A percentile compares a stretch with the other conserved stretches of the same genome.
These are phyloP conservation scores for Euphrasia confusa DNA, from an alignment of 257 asterid genomes.

Conservation along the genomic window DNA sequence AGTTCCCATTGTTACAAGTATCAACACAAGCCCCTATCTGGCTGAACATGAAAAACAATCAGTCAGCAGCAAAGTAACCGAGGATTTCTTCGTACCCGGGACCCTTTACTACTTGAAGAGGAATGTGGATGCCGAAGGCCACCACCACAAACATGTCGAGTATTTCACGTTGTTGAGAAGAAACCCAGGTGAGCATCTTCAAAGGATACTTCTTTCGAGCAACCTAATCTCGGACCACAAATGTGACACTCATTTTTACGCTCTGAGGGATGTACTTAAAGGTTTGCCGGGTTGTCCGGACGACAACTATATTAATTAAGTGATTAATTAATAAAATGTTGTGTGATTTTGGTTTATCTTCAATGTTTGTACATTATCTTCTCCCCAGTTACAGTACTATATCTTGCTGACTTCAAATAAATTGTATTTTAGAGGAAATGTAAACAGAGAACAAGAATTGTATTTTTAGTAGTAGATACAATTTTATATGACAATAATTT, in stretches of 20 bases:
- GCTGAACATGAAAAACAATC: neutral
- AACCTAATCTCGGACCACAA: conserved; percentile 80
- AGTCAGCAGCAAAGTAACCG: conserved; percentile 20
- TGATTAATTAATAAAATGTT: too few relatives aligned
- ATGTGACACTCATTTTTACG: conserved; percentile 81
- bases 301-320: conserved; percentile 12
- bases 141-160: conserved; percentile 30
- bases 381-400: too few relatives aligned
- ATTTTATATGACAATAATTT: too few relatives aligned
- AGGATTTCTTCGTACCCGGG: conserved; percentile 76
- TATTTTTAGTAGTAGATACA: too few relatives aligned
- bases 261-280: conserved; percentile 84
- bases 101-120: conserved; percentile 61
- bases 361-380: too few relatives aligned
- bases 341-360: too few relatives aligned
- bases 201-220: conserved; percentile 72
- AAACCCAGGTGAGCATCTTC: conserved; percentile 75
- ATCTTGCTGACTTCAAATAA: too few relatives aligned
- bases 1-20: neutral
- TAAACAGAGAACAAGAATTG: neutral
- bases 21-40: neutral
- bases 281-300: conserved; percentile 58
- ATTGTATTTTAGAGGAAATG: too few relatives aligned
- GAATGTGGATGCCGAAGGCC: conserved; percentile 35
- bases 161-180: conserved; percentile 67